These are phyloP conservation scores for Didymella keratinophila DNA, from an alignment of 2,329 filamentous ascomycete species.

Conservation along the genomic window DNA sequence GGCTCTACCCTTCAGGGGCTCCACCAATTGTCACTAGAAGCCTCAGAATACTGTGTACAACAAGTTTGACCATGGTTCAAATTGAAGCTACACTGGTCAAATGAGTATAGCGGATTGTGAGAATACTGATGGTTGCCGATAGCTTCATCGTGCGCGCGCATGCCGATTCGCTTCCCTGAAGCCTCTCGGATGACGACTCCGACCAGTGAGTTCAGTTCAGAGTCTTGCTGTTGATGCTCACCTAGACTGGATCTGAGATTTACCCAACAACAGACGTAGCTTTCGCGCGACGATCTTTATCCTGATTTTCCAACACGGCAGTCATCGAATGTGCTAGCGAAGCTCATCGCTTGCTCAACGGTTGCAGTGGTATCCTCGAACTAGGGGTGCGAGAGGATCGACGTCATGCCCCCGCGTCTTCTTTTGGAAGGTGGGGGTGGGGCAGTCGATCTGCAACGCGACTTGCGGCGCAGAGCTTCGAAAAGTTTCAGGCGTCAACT, in stretches of 20 bases:
- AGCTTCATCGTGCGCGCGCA: background rate
- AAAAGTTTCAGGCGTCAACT: constrained; percentile 26
- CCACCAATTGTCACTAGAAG: background rate
- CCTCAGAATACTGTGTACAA: background rate
- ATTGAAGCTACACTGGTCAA: background rate
- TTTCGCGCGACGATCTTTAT: background rate
- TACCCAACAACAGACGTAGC: background rate
- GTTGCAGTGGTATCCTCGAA: background rate
- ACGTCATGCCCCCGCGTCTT: constrained; percentile 19
- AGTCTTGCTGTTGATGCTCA: background rate
- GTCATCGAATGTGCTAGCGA: background rate
- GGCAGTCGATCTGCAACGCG: constrained; percentile 25
- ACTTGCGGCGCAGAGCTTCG: constrained; percentile 20
- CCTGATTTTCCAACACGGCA: background rate
- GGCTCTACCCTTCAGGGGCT: background rate
- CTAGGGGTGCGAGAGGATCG: background rate
- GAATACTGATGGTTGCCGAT: background rate
- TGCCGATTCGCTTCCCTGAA: background rate
- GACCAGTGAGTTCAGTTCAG: background rate
- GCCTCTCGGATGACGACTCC: background rate
- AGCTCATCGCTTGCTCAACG: no score
- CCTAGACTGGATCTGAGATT: background rate
- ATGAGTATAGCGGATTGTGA: background rate
- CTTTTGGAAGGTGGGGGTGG: constrained; percentile 27
- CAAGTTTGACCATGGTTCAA: background rate